Base-by-base conservation (phyloP, 179 eudicot genomes). In the Corrigiola litoralis region DNA sequence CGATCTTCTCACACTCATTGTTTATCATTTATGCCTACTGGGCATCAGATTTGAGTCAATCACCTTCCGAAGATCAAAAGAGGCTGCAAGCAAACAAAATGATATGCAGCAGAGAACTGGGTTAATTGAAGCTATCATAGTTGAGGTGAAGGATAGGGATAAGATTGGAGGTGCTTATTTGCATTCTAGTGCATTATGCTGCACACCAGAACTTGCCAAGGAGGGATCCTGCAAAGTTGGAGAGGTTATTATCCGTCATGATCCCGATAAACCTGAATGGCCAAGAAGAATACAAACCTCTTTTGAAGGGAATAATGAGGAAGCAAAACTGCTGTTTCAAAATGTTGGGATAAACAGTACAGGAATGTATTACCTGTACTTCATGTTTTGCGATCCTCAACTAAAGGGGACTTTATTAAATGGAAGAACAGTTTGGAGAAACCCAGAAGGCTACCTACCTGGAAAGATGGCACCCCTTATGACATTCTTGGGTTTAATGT, bases 401-500 rank as follows among this genome's bases (percentile, higher is more conserved):
- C 89, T 87, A 29, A 66, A 75, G 60, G 98, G 92, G 56, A 85
- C 84, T 17, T 61, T 81, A 36, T 78, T 92, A 57, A 73, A 58
- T n/a, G 98, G 98, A 61, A 82, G 81, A 79, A 92, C 96, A 8
- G 86, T 92, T 38, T 92, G 98, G 98, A 87, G 82, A 72, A 92
- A 92, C 46, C 98, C 98, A 1, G 92, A 77, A 58, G 98, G 98
- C 61, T 92, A 85, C 72, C 67, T 92, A 70, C 96, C 98, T 16
- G 98, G 98, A 41, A 92, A 84, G 63, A 87, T 90, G 95, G 82
- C 82, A 55, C 98, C 96, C 20, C 53, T 90, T 58, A 79, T 92
- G 96, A 87, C 86, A 33, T 90, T 92, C 46, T 90, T 84, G 69
- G 95, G 98, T 21, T 54, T 90, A 65, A 80, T 84, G 83, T 90